Evolutionary conservation across 2,329 filamentous ascomycete species (phyloP).

Genomic region (Cryphonectria parasitica): DNA sequence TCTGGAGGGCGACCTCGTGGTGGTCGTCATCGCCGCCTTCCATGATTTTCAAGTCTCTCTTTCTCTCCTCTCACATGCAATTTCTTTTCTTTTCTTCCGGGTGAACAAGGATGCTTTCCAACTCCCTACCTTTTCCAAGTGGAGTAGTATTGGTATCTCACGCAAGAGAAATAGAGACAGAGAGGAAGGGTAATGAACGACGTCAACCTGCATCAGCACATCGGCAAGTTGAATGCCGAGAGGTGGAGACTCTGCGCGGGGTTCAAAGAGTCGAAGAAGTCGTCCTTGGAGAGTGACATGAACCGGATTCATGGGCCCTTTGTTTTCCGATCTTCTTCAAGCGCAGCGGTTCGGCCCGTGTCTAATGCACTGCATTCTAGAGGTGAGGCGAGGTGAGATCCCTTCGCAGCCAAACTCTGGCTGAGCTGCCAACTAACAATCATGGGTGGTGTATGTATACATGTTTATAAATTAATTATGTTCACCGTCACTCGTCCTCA

Average conservation of each 20-base stretch:
- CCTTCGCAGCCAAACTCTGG: background rate
- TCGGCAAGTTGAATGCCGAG: background rate
- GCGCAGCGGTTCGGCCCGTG: background rate
- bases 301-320: background rate
- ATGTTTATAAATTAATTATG: too few relatives aligned
- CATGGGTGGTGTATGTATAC: too few relatives aligned
- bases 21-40: background rate
- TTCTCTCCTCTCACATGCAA: background rate
- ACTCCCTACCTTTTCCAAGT: background rate
- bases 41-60: background rate
- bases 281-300: too few relatives aligned
- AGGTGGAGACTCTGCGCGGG: conserved; percentile 1
- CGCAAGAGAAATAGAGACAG: too few relatives aligned
- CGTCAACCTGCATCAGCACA: background rate
- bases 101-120: background rate
- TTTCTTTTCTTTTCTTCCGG: background rate
- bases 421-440: background rate
- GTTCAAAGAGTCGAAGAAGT: background rate
- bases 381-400: too few relatives aligned
- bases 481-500: too few relatives aligned
- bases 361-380: background rate
- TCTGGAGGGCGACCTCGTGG: conserved; percentile 15
- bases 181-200: too few relatives aligned
- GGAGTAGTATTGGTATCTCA: too few relatives aligned
- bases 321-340: background rate